A percentile compares a stretch with the other conserved stretches of the same genome.
Conservation (phyloP, 2,329 filamentous ascomycete species). For the Pseudodiploospora longispora region DNA sequence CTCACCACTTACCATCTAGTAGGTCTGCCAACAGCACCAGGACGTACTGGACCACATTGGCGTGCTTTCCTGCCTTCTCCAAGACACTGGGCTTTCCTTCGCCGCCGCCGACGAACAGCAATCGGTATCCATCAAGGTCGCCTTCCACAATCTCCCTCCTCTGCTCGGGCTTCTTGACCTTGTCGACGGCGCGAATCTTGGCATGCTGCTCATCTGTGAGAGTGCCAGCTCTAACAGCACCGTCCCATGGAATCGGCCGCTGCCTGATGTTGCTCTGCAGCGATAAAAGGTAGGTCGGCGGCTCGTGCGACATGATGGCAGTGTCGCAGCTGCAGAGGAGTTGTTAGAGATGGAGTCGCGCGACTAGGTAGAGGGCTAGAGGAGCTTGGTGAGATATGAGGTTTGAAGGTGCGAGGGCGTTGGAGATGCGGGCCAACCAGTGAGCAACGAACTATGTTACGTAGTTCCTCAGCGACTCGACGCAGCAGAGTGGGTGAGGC, state of each 20-base stretch:
- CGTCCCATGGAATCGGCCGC: conserved; percentile 95
- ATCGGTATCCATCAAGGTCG: conserved; percentile 72
- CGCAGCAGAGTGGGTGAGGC: conserved; percentile 8
- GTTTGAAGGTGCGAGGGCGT: conserved; percentile 6
- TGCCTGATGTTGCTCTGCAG: conserved; percentile 96
- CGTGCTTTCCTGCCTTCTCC: conserved; percentile 75
- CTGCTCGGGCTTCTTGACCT: conserved; percentile 79
- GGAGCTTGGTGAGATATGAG: conserved; percentile 1
- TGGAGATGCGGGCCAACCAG: conserved; percentile 10
- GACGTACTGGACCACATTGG: conserved; percentile 91
- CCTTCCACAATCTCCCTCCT: conserved; percentile 72
- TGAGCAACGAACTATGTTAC: background rate
- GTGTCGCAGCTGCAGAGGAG: conserved; percentile 11
- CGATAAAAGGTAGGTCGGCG: conserved; percentile 75
- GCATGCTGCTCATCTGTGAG: conserved; percentile 90
- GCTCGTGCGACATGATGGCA: conserved; percentile 74
- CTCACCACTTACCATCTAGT: conserved; percentile 59
- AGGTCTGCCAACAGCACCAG: conserved; percentile 83
- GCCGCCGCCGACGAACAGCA: conserved; percentile 74
- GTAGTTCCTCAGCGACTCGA: background rate
- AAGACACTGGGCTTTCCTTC: conserved; percentile 64
- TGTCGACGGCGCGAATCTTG: conserved; percentile 95
- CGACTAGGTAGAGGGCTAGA: conserved; percentile 3
- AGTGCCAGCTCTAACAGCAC: conserved; percentile 84
- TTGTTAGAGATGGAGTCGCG: conserved; percentile 8